Evolutionary conservation across 2,329 filamentous ascomycete species (phyloP), one percentile per base, ranked within the genome.

Genomic region (Fusarium sp.): DNA sequence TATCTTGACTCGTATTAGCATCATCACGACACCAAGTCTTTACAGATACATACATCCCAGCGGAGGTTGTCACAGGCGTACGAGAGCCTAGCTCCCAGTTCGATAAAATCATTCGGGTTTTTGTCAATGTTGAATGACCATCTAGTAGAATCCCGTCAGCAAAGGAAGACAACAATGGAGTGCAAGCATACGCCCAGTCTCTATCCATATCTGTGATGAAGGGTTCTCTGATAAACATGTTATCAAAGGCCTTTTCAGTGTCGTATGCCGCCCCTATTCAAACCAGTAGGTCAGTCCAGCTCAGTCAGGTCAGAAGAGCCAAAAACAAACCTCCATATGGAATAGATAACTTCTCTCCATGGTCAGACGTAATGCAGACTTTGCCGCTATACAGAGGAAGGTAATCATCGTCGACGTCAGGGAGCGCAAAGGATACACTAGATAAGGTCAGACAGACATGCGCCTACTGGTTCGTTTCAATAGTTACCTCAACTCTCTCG

Each of bases 321-420:
- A 33, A 35, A 31, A 31, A 66, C 75, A 53, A 69, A 79, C 81
- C 81, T 77, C 80, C 81, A 56, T 87, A 87, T 1, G 84, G 84
- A 22, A 87, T 80, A 9, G 81, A 81, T 3, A 86, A 76, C 14
- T 79, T 71, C 62, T 86, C 85, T 9, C 81, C 81, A 38, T 83
- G 83, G 49, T 80, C 79, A n/a, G 82, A 82, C 6, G 77, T 78
- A 22, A 87, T 73, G 64, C 82, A 79, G 24, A 87, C 77, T 70
- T 86, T 86, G 22, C 85, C 85, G 42, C 83, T 81, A 66, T 87
- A 86, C 6, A 86, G 70, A 0, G 84, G 85, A 49, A 87, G 73
- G 46, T 78, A 76, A 27, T 82, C 78, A 20, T 83, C 81, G 27
- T 79, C 67, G 20, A 81, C 69, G 4, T 78, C 67, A 2, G 81